These are phyloP conservation scores for Nakazawaea peltata DNA, from an alignment of 805 yeast genomes.

Conservation along the genomic window DNA sequence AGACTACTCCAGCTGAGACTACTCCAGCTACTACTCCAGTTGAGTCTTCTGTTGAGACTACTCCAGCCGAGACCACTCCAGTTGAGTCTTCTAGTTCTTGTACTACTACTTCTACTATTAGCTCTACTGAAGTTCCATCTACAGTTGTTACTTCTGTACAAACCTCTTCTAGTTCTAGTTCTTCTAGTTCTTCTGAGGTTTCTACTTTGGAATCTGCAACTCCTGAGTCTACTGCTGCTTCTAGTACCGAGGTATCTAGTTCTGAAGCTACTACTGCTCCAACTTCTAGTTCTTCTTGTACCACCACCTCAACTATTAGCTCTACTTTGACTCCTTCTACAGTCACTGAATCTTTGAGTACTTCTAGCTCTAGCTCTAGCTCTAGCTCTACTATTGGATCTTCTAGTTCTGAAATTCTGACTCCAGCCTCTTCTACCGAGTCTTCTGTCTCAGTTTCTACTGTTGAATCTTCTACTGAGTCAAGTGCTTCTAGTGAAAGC, in stretches of 20 bases:
- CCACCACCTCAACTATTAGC: not conserved
- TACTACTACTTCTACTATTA: not conserved
- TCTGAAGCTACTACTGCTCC: not conserved
- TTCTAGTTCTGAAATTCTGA: not conserved
- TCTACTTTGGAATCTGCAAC: too few relatives aligned
- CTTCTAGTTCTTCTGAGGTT: slow-evolving; percentile 1
- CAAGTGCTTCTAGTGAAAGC: not conserved
- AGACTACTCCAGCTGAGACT: not conserved
- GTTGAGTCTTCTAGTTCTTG: not conserved
- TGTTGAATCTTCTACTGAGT: not conserved
- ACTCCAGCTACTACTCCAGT: too few relatives aligned
- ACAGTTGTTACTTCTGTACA: not conserved
- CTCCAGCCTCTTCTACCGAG: not conserved
- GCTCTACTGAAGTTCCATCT: not conserved
- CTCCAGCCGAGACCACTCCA: not conserved
- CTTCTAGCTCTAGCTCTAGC: too few relatives aligned
- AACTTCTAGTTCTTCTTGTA: not conserved
- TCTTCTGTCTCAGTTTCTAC: not conserved
- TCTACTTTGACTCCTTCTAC: not conserved
- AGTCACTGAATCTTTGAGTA: not conserved
- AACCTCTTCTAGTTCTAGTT: not conserved
- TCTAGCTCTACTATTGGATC: too few relatives aligned
- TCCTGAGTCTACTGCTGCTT: not conserved
- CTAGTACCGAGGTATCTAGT: not conserved
- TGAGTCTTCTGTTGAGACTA: too few relatives aligned